Conservation (phyloP, 1,284 basidiomycete species). For the Mycosarcoma maydis region DNA sequence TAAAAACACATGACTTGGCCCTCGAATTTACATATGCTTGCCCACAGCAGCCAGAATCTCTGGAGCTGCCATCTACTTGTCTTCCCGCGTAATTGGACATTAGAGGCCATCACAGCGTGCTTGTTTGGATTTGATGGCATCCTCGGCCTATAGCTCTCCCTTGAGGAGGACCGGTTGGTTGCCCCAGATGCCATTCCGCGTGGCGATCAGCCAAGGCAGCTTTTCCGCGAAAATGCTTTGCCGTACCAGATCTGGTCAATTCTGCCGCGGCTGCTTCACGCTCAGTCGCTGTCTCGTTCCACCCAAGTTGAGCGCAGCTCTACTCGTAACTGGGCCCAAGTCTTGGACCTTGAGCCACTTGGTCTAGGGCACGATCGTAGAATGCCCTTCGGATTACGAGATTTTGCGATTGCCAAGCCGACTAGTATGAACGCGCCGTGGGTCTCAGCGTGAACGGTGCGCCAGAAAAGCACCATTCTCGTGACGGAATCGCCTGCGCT, state of each 20-base stretch:
- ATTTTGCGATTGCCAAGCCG: no score
- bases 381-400: no score
- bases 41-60: slow-evolving; percentile 71
- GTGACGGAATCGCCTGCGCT: slow-evolving; percentile 6
- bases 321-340: no score
- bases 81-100: slow-evolving; percentile 81
- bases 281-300: no score
- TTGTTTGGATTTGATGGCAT: slow-evolving; percentile 73
- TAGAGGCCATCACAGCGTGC: slow-evolving; percentile 77
- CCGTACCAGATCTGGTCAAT: slow-evolving; percentile 74
- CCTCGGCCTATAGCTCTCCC: slow-evolving; percentile 72
- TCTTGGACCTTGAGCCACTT: no score
- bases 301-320: no score
- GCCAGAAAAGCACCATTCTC: slow-evolving; percentile 13
- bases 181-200: slow-evolving; percentile 73
- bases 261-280: no score
- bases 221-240: slow-evolving; percentile 74
- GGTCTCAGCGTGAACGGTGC: slow-evolving; percentile 2
- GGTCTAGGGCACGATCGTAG: no score
- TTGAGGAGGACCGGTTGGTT: slow-evolving; percentile 73
- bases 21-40: slow-evolving; percentile 75
- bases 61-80: slow-evolving; percentile 48
- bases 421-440: no score
- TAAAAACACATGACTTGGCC: slow-evolving; percentile 79
- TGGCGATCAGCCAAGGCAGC: slow-evolving; percentile 53